phyloP scores from a whole-genome alignment of 495 filamentous ascomycete genomes.

The Ascodesmis nigricans region DNA sequence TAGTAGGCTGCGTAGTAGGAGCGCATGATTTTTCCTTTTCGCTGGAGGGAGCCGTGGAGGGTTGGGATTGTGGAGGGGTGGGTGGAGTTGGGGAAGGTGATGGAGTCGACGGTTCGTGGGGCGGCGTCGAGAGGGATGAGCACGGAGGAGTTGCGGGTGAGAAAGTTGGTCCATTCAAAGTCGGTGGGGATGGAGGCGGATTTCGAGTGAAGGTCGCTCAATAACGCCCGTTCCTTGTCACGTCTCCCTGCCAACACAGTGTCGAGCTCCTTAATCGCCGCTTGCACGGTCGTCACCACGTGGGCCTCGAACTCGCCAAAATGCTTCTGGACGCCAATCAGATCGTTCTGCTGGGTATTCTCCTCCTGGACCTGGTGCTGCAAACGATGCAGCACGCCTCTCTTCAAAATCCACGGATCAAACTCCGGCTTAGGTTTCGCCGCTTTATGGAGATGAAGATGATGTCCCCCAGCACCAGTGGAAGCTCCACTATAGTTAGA shows the following conservation, averaged over 20 bases:
- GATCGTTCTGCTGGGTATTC: constrained; percentile 80
- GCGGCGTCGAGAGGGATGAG: constrained; percentile 64
- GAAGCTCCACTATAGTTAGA: constrained; percentile 36
- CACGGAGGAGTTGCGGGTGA: constrained; percentile 38
- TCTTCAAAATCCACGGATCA: constrained; percentile 74
- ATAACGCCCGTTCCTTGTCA: not conserved
- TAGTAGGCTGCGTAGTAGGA: constrained; percentile 64
- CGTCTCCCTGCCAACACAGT: constrained; percentile 33
- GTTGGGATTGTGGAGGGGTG: constrained; percentile 60
- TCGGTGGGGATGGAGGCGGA: constrained; percentile 57
- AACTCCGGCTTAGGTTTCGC: constrained; percentile 42
- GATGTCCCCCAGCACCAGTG: not conserved
- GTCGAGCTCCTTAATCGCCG: constrained; percentile 57
- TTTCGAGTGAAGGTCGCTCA: not conserved
- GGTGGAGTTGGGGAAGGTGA: constrained; percentile 70
- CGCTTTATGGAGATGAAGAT: constrained; percentile 25
- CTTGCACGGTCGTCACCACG: constrained; percentile 60
- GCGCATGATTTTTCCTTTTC: constrained; percentile 57
- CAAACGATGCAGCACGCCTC: constrained; percentile 59
- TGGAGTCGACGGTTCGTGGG: constrained; percentile 43
- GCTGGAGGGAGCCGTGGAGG: constrained; percentile 69
- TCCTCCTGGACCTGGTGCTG: constrained; percentile 83
- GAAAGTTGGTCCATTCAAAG: constrained; percentile 80
- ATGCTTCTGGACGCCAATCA: constrained; percentile 68
- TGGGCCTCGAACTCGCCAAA: constrained; percentile 79